Conservation (phyloP, 345 rosid genomes). For the Citrus sp. region DNA sequence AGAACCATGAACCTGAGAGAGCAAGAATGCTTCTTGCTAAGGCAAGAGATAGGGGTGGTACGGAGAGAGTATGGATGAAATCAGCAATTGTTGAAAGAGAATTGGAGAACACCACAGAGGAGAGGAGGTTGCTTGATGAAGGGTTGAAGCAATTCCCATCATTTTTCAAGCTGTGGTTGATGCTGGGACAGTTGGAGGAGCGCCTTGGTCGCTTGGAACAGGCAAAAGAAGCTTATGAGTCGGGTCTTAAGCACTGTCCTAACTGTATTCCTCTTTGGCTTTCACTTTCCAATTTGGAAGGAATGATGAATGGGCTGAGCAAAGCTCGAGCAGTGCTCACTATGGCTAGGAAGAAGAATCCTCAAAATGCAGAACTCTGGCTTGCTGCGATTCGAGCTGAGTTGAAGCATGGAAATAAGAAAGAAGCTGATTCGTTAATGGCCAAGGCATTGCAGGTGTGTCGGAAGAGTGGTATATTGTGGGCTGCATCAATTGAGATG, state of each 20-base stretch:
- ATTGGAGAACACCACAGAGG: slow-evolving; percentile 67
- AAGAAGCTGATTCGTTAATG: slow-evolving; percentile 81
- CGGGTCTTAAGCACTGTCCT: slow-evolving; percentile 69
- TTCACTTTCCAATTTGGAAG: slow-evolving; percentile 73
- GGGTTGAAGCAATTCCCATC: slow-evolving; percentile 79
- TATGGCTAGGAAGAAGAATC: slow-evolving; percentile 75
- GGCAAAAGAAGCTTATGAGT: slow-evolving; percentile 66
- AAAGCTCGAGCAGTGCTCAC: slow-evolving; percentile 89
- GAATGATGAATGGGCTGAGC: slow-evolving; percentile 64
- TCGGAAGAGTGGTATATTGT: slow-evolving; percentile 79
- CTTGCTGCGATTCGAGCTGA: slow-evolving; percentile 89
- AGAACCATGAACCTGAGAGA: slow-evolving; percentile 94
- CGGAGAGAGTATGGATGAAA: slow-evolving; percentile 98
- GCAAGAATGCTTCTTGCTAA: slow-evolving; percentile 90
- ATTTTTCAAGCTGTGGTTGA: slow-evolving; percentile 88
- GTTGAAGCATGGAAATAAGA: slow-evolving; percentile 68
- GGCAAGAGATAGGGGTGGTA: slow-evolving; percentile 95
- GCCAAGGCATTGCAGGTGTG: slow-evolving; percentile 95
- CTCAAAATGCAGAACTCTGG: slow-evolving; percentile 77
- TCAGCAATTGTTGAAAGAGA: slow-evolving; percentile 96
- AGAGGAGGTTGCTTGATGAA: slow-evolving; percentile 77
- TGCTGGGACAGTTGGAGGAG: slow-evolving; percentile 95
- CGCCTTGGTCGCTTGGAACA: slow-evolving; percentile 53
- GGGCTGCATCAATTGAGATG: slow-evolving; percentile 92
- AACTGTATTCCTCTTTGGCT: slow-evolving; percentile 72